Percentiles rank a stretch among this genome's conserved stretches.
phyloP scores from a whole-genome alignment of 2,329 filamentous ascomycete species.

The Aspergillus ruber region DNA sequence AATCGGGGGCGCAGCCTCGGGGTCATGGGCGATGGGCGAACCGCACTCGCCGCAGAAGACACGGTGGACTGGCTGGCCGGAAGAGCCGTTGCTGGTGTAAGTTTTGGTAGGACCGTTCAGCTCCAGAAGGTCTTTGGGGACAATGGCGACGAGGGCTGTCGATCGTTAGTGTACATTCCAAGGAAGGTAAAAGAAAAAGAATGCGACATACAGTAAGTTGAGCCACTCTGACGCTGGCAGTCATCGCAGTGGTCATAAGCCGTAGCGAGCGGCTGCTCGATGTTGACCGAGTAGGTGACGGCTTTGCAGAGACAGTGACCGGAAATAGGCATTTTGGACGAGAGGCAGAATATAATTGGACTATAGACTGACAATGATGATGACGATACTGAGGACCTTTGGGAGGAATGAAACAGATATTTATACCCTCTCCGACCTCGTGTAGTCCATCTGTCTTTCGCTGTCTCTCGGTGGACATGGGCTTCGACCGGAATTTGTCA shows the following conservation, averaged over 20 bases:
- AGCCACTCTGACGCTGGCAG: constrained; percentile 64
- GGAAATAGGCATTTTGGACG: constrained; percentile 54
- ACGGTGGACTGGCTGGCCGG: constrained; percentile 59
- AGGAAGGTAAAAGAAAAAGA: too few relatives aligned
- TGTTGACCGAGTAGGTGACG: constrained; percentile 60
- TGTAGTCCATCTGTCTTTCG: constrained; percentile 17
- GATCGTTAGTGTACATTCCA: not conserved
- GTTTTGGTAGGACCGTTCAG: constrained; percentile 60
- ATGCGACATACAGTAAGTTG: constrained; percentile 50
- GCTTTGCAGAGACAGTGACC: constrained; percentile 67
- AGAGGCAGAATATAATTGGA: constrained; percentile 24
- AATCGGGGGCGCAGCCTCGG: constrained; percentile 62
- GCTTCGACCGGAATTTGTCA: constrained; percentile 54
- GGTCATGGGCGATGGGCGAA: constrained; percentile 64
- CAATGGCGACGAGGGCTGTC: constrained; percentile 57
- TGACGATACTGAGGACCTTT: constrained; percentile 47
- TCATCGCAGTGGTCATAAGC: constrained; percentile 68
- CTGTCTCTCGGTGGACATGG: constrained; percentile 35
- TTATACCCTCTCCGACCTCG: constrained; percentile 8
- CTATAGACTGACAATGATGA: constrained; percentile 67
- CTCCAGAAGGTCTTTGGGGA: constrained; percentile 59
- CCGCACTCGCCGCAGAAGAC: constrained; percentile 65
- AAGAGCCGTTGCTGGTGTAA: constrained; percentile 54
- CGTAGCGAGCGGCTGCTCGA: constrained; percentile 35
- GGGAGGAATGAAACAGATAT: constrained; percentile 14